Evolutionary conservation across 352 stramenopile species (phyloP).

Genomic region (Phytophthora hibernalis): DNA sequence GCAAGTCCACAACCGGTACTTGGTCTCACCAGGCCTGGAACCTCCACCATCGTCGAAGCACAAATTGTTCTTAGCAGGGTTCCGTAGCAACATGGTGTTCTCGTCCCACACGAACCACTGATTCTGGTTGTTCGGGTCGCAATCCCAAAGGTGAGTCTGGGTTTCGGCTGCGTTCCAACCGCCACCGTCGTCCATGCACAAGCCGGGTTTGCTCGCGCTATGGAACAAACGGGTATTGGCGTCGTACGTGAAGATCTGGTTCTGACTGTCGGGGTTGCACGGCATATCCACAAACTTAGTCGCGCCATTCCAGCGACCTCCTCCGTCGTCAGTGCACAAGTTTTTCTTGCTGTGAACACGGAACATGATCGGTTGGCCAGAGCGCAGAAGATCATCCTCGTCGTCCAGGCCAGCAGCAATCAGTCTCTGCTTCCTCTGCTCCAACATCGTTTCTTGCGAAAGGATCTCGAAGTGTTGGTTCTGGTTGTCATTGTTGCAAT

Average conservation of each 20-base stretch:
- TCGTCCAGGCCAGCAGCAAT: conserved; percentile 17
- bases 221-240: conserved; percentile 8
- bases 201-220: conserved; percentile 11
- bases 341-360: conserved; percentile 33
- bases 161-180: conserved; percentile 16
- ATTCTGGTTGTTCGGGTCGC: conserved; percentile 34
- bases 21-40: neutral
- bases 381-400: conserved; percentile 18
- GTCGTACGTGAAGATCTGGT: conserved; percentile 35
- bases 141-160: conserved; percentile 28
- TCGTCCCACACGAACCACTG: conserved; percentile 42
- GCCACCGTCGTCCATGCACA: conserved; percentile 35
- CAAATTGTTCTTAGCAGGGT: conserved; percentile 39
- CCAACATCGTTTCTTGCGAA: conserved; percentile 21
- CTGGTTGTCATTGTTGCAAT: conserved; percentile 27
- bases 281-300: conserved; percentile 26
- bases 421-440: conserved; percentile 14
- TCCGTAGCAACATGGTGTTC: conserved; percentile 39
- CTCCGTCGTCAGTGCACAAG: conserved; percentile 44
- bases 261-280: conserved; percentile 30
- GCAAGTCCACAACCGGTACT: conserved; percentile 20
- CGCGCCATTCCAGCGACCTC: conserved; percentile 23
- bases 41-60: conserved; percentile 44
- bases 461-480: conserved; percentile 43
- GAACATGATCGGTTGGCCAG: conserved; percentile 30